Percentiles rank a stretch among this genome's conserved stretches.
phyloP scores from a whole-genome alignment of 140 eudicot genomes.

The Stevia rebaudiana region DNA sequence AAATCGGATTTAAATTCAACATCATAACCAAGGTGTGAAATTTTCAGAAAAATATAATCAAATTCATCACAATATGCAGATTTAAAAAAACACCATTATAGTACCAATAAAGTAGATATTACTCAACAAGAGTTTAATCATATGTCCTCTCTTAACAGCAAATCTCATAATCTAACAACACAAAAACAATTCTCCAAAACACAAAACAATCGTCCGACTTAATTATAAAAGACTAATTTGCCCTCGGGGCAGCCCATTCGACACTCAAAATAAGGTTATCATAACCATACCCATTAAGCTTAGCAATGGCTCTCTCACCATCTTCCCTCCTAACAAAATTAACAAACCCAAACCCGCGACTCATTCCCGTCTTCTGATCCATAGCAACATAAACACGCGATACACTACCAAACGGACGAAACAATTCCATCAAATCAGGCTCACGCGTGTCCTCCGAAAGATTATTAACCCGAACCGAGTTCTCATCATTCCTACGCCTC shows the following conservation, averaged over 20 bases:
- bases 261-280: conserved; percentile 81
- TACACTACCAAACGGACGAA: conserved; percentile 63
- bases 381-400: conserved; percentile 73
- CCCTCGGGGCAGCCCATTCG: conserved; percentile 85
- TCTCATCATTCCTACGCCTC: conserved; percentile 69
- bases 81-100: too few relatives aligned
- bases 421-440: conserved; percentile 71
- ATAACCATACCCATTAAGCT: conserved; percentile 89
- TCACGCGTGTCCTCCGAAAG: conserved; percentile 84
- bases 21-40: too few relatives aligned
- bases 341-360: conserved; percentile 91
- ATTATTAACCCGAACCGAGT: conserved; percentile 78
- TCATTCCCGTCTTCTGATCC: conserved; percentile 78
- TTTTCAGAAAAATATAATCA: too few relatives aligned
- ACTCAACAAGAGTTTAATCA: too few relatives aligned
- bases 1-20: too few relatives aligned
- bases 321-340: conserved; percentile 82
- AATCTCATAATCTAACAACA: too few relatives aligned
- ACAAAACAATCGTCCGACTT: too few relatives aligned
- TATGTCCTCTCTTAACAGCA: too few relatives aligned
- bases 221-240: conserved; percentile 28
- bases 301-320: conserved; percentile 69
- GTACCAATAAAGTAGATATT: too few relatives aligned
- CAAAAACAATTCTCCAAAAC: too few relatives aligned
- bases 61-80: too few relatives aligned